A percentile compares a stretch with the other conserved stretches of the same genome.
phyloP scores from a whole-genome alignment of 495 filamentous ascomycete species.

The Monascus purpureus region DNA sequence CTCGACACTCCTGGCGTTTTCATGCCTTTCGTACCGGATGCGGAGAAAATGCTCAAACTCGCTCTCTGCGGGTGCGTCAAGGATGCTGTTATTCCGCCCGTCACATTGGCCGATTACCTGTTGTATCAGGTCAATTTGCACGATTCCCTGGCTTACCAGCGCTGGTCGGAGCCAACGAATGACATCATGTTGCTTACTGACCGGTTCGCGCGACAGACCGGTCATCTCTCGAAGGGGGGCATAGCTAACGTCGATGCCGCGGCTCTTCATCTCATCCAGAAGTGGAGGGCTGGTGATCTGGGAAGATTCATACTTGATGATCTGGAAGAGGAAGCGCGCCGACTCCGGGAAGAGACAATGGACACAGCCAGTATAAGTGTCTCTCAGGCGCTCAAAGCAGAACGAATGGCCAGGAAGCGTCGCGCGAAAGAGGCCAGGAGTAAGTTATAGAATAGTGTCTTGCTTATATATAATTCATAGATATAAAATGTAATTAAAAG shows the following conservation, averaged over 20 bases:
- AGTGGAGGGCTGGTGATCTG: slow-evolving; percentile 65
- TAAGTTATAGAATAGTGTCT: slow-evolving; percentile 10
- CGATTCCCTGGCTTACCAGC: slow-evolving; percentile 42
- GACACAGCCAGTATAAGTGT: slow-evolving; percentile 24
- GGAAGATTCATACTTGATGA: slow-evolving; percentile 74
- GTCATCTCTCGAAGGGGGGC: slow-evolving; percentile 64
- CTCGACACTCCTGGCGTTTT: slow-evolving; percentile 80
- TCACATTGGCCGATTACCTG: slow-evolving; percentile 75
- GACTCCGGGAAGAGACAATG: slow-evolving; percentile 24
- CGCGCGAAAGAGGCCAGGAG: slow-evolving; percentile 2
- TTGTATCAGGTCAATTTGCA: slow-evolving; percentile 67
- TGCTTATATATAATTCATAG: no score
- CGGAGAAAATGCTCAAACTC: slow-evolving; percentile 83
- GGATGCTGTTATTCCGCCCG: slow-evolving; percentile 62
- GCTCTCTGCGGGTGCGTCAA: slow-evolving; percentile 84
- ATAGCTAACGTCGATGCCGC: slow-evolving; percentile 55
- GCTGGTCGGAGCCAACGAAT: slow-evolving; percentile 65
- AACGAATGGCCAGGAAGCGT: slow-evolving; percentile 21
- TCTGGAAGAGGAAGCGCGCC: slow-evolving; percentile 42
- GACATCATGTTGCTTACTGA: slow-evolving; percentile 57
- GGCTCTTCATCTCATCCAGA: slow-evolving; percentile 71
- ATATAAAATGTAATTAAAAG: slow-evolving; percentile 13
- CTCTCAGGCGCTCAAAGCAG: slow-evolving; percentile 27
- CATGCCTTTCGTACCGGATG: slow-evolving; percentile 73
- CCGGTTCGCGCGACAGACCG: slow-evolving; percentile 54